phyloP scores from a whole-genome alignment of 108 stramenopile species.

The Cyclotella sp. region DNA sequence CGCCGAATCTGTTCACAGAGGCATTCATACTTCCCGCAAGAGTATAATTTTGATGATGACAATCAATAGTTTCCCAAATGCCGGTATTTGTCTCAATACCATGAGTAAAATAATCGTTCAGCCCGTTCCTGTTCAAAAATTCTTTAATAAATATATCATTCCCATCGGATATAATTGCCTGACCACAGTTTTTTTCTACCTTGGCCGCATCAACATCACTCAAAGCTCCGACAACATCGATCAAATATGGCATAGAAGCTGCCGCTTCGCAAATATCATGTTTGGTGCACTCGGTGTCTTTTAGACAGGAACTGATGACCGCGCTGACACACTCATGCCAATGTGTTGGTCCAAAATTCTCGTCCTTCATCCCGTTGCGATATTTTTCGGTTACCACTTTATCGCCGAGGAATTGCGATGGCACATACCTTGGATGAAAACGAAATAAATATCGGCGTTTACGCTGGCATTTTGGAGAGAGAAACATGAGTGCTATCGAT shows the following conservation, averaged over 20 bases:
- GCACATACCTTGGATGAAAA: conserved; percentile 23
- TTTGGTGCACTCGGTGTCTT: conserved; percentile 17
- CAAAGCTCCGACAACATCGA: conserved; percentile 33
- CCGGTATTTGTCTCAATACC: conserved; percentile 43
- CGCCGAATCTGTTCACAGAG: neutral
- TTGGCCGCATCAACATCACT: conserved; percentile 14
- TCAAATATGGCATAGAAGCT: conserved; percentile 42
- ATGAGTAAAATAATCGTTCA: conserved; percentile 40
- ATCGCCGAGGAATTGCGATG: conserved; percentile 43
- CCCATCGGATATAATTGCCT: conserved; percentile 54
- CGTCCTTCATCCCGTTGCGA: conserved; percentile 12
- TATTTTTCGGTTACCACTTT: conserved; percentile 14
- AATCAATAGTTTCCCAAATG: conserved; percentile 19
- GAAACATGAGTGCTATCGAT: neutral
- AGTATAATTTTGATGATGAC: neutral
- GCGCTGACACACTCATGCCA: conserved; percentile 48
- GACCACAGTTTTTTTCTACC: conserved; percentile 12
- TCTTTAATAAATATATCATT: conserved; percentile 47
- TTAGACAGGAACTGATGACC: conserved; percentile 30
- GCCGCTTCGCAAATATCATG: conserved; percentile 42
- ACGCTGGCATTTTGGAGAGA: neutral
- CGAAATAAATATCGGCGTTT: neutral
- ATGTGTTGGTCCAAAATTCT: conserved; percentile 19
- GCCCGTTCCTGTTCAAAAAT: conserved; percentile 36
- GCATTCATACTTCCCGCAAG: neutral